Conservation (phyloP, 164 flowering plant species). For the Vitis cinerea region DNA sequence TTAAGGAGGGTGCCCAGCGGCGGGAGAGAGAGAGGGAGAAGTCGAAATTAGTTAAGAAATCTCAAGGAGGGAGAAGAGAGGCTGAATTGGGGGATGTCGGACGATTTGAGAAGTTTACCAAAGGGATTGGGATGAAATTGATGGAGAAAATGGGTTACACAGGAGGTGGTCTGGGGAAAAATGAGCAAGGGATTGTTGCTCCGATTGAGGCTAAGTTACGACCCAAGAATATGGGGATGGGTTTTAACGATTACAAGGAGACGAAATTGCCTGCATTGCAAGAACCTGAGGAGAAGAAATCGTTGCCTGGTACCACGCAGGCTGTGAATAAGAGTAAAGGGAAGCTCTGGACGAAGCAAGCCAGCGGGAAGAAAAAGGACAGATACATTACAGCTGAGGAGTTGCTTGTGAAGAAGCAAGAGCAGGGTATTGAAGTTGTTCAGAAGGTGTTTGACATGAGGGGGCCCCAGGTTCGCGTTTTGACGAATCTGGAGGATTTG, state of each 20-base stretch:
- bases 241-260: conserved; percentile 71
- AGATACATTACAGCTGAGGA: conserved; percentile 64
- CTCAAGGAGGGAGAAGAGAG: conserved; percentile 27
- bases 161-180: conserved; percentile 92
- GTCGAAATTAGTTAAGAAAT: conserved; percentile 30
- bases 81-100: conserved; percentile 44
- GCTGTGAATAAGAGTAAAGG: conserved; percentile 22
- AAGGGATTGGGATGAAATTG: conserved; percentile 77
- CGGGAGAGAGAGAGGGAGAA: conserved; percentile 54
- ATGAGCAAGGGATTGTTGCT: conserved; percentile 79
- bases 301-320: conserved; percentile 16
- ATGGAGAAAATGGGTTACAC: conserved; percentile 89
- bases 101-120: conserved; percentile 68
- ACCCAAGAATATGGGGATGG: conserved; percentile 89
- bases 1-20: conserved; percentile 65
- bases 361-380: conserved; percentile 40
- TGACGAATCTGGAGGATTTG: conserved; percentile 79
- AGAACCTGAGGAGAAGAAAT: conserved; percentile 42
- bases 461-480: conserved; percentile 84
- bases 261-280: conserved; percentile 32
- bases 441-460: conserved; percentile 91
- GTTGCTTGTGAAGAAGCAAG: conserved; percentile 67
- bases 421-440: conserved; percentile 54
- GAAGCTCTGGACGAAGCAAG: conserved; percentile 56
- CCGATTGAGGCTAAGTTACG: conserved; percentile 79